Evolutionary conservation across 2,329 filamentous ascomycete genomes (phyloP).

Genomic region (Hypomyces perniciosus): DNA sequence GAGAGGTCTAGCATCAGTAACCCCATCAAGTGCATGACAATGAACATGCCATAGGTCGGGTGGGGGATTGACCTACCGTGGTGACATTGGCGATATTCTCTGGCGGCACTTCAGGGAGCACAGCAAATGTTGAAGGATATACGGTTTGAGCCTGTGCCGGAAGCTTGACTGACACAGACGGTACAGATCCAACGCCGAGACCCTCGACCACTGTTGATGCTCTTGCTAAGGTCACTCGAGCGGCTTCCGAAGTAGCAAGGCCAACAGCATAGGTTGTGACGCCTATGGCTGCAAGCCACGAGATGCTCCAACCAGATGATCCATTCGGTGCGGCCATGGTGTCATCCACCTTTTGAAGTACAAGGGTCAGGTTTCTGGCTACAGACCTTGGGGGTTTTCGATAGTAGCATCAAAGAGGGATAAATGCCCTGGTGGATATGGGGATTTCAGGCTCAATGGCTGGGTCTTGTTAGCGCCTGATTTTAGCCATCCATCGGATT

Average conservation of each 20-base stretch:
- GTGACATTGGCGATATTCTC: slow-evolving; percentile 6
- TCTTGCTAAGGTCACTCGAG: not conserved
- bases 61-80: not conserved
- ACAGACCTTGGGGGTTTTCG: no score
- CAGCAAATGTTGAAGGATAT: slow-evolving; percentile 6
- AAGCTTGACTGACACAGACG: not conserved
- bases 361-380: no score
- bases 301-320: not conserved
- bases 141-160: slow-evolving; percentile 10
- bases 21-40: not conserved
- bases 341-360: no score
- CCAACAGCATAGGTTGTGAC: slow-evolving; percentile 8
- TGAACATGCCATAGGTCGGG: not conserved
- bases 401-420: no score
- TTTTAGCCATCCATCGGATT: no score
- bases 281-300: not conserved
- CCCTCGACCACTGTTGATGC: not conserved
- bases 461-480: no score
- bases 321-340: no score
- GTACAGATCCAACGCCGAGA: not conserved
- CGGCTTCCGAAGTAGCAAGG: slow-evolving; percentile 3
- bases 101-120: slow-evolving; percentile 5
- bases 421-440: no score
- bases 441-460: no score
- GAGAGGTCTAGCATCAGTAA: not conserved